Base-by-base conservation (phyloP, 106 monocot genomes). In the Narthecium ossifragum region DNA sequence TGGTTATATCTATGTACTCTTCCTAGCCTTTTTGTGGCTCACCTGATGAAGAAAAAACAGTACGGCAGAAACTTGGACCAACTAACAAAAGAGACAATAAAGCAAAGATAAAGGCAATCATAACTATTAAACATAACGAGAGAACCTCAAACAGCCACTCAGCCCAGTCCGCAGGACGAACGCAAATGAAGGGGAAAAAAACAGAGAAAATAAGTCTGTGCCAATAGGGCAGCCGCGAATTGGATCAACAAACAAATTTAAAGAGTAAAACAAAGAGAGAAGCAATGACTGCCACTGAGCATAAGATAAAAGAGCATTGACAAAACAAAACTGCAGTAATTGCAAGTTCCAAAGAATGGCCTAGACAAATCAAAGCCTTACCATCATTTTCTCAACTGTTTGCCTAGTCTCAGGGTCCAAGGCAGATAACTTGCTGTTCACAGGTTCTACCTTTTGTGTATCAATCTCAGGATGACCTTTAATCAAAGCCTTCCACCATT, bases 331-430 rank as follows among this genome's bases (percentile, higher is more conserved):
- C 36, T 6, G 7, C 36, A 6, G 7, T 6, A 37, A 37, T 37
- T 11, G 7, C 5, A 5, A 37, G 36, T 37, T 37, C 7, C 5
- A 5, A 52, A 50, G 3, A 45, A 32, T 12, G 18, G 5, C n/a
- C n/a, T n/a, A 57, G 17, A 60, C 10, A 21, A 22, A 38, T 31
- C 29, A 17, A 45, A 46, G 53, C 2, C 21, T 73, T 73, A 98
- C 96, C 96, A 96, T 96, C 90, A 90, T 90, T 61, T 90, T 96
- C 70, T 90, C 90, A 6, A 96, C 86, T 31, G 90, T 90, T 66
- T 80, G 70, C 28, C 86, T 73, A 46, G 96, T 98, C 63, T 98
- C 90, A 45, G 90, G 86, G 69, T 98, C 96, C 76, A 98, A 69
- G 72, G 90, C 96, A 66, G 86, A 64, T 1, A 98, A 68, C 51